Evolutionary conservation across 805 yeast genomes (phyloP).

Genomic region (Grigorovia humatica): DNA sequence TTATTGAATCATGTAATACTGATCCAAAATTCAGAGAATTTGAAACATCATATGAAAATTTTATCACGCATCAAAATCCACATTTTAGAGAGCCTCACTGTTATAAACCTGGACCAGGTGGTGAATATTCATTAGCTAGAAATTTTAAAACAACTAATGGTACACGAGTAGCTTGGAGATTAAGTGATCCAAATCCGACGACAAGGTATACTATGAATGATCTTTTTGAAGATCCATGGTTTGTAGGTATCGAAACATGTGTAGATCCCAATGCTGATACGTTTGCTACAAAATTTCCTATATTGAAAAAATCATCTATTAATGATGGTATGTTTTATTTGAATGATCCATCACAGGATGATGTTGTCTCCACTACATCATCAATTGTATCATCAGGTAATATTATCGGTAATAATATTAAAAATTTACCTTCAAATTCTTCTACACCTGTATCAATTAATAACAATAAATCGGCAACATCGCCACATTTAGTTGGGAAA

Average conservation of each 20-base stretch:
- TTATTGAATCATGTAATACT: constrained; percentile 37
- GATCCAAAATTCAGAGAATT: constrained; percentile 50
- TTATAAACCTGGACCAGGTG: constrained; percentile 52
- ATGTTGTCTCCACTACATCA: constrained; percentile 1
- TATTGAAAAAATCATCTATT: constrained; percentile 15
- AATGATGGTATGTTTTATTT: constrained; percentile 4
- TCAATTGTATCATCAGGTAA: not conserved
- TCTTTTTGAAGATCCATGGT: constrained; percentile 57
- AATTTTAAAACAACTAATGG: constrained; percentile 50
- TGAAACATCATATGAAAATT: constrained; percentile 37
- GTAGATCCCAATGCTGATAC: constrained; percentile 18
- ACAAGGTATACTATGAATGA: constrained; percentile 46
- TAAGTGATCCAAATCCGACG: constrained; percentile 51
- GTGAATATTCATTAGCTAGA: constrained; percentile 60
- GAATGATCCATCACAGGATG: constrained; percentile 11
- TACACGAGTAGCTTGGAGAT: constrained; percentile 63
- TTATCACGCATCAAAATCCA: constrained; percentile 33
- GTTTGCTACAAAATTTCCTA: constrained; percentile 14
- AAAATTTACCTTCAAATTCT: not conserved
- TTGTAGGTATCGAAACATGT: constrained; percentile 49
- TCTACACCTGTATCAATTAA: not conserved
- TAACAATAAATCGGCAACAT: not conserved
- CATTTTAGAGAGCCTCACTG: constrained; percentile 37
- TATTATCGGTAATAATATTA: not conserved
- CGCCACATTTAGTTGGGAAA: not conserved